Percentiles rank a stretch among this genome's conserved stretches.
Conservation (phyloP, 768 basidiomycete genomes). For the Coprinellus micaceus region DNA sequence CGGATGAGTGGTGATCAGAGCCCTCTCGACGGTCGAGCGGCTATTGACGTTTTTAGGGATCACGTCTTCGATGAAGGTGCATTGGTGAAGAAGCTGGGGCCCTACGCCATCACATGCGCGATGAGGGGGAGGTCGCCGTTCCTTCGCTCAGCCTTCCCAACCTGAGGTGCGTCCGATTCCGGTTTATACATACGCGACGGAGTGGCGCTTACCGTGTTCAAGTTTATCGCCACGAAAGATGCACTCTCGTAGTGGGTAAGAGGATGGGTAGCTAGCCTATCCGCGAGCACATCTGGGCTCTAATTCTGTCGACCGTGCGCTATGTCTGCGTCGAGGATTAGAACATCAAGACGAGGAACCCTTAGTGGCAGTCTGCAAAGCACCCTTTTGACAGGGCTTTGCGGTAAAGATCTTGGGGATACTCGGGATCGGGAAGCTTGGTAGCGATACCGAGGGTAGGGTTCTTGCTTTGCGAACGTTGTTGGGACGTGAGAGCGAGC, state of each 20-base stretch:
- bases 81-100: slow-evolving; percentile 44
- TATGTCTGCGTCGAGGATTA: slow-evolving; percentile 35
- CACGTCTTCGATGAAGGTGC: slow-evolving; percentile 50
- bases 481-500: too few species aligned
- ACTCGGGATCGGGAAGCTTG: slow-evolving; percentile 58
- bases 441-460: slow-evolving; percentile 43
- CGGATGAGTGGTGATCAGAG: slow-evolving; percentile 55
- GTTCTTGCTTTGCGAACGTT: slow-evolving; percentile 27
- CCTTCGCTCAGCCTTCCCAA: slow-evolving; percentile 47
- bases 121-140: slow-evolving; percentile 70
- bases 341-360: slow-evolving; percentile 37
- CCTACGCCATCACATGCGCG: slow-evolving; percentile 55
- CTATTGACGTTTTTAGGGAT: slow-evolving; percentile 47
- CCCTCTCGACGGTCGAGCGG: slow-evolving; percentile 30
- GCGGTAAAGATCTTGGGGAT: slow-evolving; percentile 54
- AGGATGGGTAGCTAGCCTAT: slow-evolving; percentile 42
- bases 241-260: too few species aligned
- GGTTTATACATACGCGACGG: too few species aligned
- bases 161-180: slow-evolving; percentile 43
- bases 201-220: too few species aligned
- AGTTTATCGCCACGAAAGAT: too few species aligned
- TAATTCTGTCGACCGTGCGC: slow-evolving; percentile 47
- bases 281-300: slow-evolving; percentile 62
- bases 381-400: slow-evolving; percentile 44
- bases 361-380: slow-evolving; percentile 53